Evolutionary conservation across 2,329 filamentous ascomycete genomes (phyloP).

Genomic region (Aspergillus novofumigatus): DNA sequence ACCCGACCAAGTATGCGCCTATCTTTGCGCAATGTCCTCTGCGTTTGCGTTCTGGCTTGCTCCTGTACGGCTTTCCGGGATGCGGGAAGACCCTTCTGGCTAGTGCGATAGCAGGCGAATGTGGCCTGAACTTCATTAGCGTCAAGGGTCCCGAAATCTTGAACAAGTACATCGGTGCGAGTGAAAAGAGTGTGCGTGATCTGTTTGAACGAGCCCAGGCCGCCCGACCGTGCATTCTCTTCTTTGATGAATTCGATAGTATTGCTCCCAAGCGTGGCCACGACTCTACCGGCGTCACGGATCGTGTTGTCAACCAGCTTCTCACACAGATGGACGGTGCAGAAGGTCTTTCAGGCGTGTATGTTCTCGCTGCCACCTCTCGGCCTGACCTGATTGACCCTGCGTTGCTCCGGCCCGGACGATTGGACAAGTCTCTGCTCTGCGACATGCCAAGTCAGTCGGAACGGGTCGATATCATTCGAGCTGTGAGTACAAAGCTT

Average conservation of each 20-base stretch:
- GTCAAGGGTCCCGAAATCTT: constrained; percentile 98
- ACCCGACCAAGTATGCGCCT: constrained; percentile 95
- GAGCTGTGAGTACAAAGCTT: constrained; percentile 76
- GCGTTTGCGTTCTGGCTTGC: constrained; percentile 84
- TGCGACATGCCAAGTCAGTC: constrained; percentile 80
- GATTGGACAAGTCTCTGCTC: constrained; percentile 86
- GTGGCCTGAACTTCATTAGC: constrained; percentile 95
- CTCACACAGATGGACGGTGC: constrained; percentile 99
- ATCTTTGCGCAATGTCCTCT: constrained; percentile 96
- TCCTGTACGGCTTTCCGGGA: constrained; percentile 91
- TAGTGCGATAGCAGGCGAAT: constrained; percentile 95
- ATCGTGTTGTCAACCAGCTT: constrained; percentile 96
- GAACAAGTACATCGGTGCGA: constrained; percentile 98
- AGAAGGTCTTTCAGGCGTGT: constrained; percentile 89
- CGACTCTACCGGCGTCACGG: constrained; percentile 96
- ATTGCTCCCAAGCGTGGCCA: constrained; percentile 97
- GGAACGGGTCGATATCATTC: constrained; percentile 84
- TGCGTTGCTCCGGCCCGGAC: constrained; percentile 82
- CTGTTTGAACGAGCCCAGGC: constrained; percentile 87
- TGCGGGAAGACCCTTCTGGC: constrained; percentile 96
- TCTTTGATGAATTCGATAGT: constrained; percentile 98
- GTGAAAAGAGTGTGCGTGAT: constrained; percentile 92
- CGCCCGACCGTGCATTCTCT: constrained; percentile 87
- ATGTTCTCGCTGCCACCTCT: constrained; percentile 90
- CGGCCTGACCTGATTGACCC: constrained; percentile 94